Evolutionary conservation across 192 early-diverging fungal species (phyloP).

Genomic region (Coemansia sp.): DNA sequence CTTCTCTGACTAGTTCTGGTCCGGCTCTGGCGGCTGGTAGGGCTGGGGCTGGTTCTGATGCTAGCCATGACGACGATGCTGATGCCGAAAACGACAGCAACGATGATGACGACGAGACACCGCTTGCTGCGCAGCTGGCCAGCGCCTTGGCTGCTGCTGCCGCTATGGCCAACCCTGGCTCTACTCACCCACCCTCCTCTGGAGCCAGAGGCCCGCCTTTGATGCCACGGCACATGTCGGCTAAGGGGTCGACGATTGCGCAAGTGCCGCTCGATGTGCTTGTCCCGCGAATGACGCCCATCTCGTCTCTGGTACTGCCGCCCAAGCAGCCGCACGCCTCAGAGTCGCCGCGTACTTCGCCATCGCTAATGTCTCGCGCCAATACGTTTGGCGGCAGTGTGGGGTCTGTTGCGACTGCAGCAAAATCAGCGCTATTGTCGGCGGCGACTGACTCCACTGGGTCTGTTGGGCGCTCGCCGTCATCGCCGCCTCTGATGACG

Average conservation of each 20-base stretch:
- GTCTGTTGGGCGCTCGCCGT: slow-evolving; percentile 1
- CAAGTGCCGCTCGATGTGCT: slow-evolving; percentile 25
- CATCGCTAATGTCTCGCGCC: neutral
- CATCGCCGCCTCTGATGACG: slow-evolving; percentile 16
- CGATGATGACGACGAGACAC: slow-evolving; percentile 49
- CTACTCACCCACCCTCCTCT: neutral
- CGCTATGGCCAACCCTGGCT: neutral
- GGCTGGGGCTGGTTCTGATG: neutral
- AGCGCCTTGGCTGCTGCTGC: slow-evolving; percentile 23
- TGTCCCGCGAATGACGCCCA: slow-evolving; percentile 9
- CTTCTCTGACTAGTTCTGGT: neutral
- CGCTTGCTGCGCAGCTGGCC: slow-evolving; percentile 44
- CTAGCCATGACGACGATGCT: neutral
- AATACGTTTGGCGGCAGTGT: neutral
- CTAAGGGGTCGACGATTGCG: slow-evolving; percentile 6
- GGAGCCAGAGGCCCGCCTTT: neutral
- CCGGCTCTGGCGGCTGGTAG: neutral
- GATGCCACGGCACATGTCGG: slow-evolving; percentile 8
- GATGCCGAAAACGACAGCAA: slow-evolving; percentile 6
- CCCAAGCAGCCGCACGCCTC: slow-evolving; percentile 4
- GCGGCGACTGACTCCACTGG: neutral
- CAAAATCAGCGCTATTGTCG: neutral
- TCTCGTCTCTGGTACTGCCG: slow-evolving; percentile 29
- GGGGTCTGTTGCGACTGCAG: neutral
- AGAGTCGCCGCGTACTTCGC: neutral